phyloP scores from a whole-genome alignment of 352 stramenopile genomes.

The Pseudoperonospora humuli region DNA sequence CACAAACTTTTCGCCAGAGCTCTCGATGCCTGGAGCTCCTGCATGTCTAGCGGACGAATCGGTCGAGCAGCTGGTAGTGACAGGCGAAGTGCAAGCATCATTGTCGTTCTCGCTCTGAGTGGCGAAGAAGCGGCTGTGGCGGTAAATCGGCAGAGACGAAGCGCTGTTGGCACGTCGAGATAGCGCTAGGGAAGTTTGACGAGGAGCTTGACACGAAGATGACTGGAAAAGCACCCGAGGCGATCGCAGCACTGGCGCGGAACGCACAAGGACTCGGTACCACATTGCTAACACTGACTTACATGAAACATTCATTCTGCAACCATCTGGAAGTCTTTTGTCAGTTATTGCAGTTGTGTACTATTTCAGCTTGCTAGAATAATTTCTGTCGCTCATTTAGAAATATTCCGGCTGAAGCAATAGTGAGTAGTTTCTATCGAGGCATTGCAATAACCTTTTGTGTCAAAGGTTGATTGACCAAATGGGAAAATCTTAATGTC shows the following conservation, averaged over 20 bases:
- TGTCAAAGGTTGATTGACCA: too few species aligned
- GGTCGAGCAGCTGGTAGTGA: neutral
- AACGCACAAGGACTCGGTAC: slow-evolving; percentile 20
- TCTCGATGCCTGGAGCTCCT: slow-evolving; percentile 56
- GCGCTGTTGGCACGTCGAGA: neutral
- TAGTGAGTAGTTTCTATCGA: too few species aligned
- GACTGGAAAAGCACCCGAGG: slow-evolving; percentile 1
- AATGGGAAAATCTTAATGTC: too few species aligned
- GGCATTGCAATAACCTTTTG: too few species aligned
- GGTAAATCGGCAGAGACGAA: neutral
- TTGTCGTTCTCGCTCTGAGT: slow-evolving; percentile 13
- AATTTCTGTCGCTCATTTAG: too few species aligned
- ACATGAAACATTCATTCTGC: slow-evolving; percentile 3
- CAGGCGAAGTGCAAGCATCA: neutral
- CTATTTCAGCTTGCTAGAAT: too few species aligned
- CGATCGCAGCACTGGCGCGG: slow-evolving; percentile 5
- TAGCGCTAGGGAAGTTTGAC: neutral
- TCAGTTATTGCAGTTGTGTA: slow-evolving; percentile 8
- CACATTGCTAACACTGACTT: slow-evolving; percentile 15
- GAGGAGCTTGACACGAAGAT: neutral
- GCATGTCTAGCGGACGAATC: slow-evolving; percentile 8
- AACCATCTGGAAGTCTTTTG: slow-evolving; percentile 3
- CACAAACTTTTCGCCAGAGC: slow-evolving; percentile 91
- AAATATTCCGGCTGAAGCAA: too few species aligned
- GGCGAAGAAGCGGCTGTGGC: slow-evolving; percentile 11